Evolutionary conservation across 2,329 filamentous ascomycete genomes (phyloP), one percentile per base, ranked within the genome.

Genomic region (Aureobasidium namibiae): DNA sequence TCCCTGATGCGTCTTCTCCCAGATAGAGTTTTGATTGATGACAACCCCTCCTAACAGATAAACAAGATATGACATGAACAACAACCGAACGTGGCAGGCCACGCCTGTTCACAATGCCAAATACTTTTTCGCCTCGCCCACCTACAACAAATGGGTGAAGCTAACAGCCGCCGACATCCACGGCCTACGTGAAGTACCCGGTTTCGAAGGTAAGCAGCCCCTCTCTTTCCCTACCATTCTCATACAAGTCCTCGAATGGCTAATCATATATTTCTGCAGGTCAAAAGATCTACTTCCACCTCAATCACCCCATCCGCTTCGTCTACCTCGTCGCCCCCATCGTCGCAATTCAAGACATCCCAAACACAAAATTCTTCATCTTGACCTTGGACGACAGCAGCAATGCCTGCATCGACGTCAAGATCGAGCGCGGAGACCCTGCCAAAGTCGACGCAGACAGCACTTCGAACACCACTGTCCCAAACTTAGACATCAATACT

Each of bases 71-170:
- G 36, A 54, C 26, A 56, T 56, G 29, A 50, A 21, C 29, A 23
- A 50, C 31, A 16, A 13, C 24, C 46, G n/a, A 34, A 34, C n/a
- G 46, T 29, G 16, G 46, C 46, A 50, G 75, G 38, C 38, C 11
- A 31, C 24, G 33, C 54, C 24, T 23, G 63, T 82, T 62, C 84
- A 85, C 63, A 81, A 83, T 16, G 79, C 79, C 38, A 83, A 79
- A 68, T 85, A 81, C 74, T 85, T 83, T 69, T 71, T 73, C 48
- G 76, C 75, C 36, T 85, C 84, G 6, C 79, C 80, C n/a, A 86
- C 84, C 9, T 84, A 79, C 70, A 78, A 80, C 71, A 69, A 75
- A 67, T 87, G 84, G 84, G 83, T 84, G 69, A 84, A 84, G 67
- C 74, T 87, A 63, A 78, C 79, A 1, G 75, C 76, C 16, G 72